Base-by-base conservation (phyloP, 1,139 yeast species). In the Debaryomyces sp. region DNA sequence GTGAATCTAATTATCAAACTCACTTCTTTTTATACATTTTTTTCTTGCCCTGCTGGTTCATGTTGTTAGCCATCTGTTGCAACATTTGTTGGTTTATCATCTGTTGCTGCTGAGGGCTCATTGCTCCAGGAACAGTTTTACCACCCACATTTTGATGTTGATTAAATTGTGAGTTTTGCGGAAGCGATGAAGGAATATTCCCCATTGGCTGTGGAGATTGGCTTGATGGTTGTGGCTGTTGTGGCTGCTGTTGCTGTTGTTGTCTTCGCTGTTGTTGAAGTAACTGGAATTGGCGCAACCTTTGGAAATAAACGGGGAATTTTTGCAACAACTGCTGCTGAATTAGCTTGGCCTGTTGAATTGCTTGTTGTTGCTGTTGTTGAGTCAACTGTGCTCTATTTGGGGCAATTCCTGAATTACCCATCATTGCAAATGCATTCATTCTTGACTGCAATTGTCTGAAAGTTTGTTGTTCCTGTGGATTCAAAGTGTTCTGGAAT, bases 321-420 rank as follows among this genome's bases (percentile, higher is more conserved):
- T 73, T 70, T 52, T 73, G 79, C 4, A 74, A 56, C 48, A 76
- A 61, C 47, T 73, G 78, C 48, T 73, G 80, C 54, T 75, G 80
- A 39, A 73, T 63, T 32, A 67, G 54, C 50, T 74, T 73, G 9
- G 78, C 78, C 53, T 76, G 80, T 48, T 73, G 76, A 21, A 73
- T 57, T 0, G 80, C 80, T 52, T 73, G 78, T 52, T 73, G 79
- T 48, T 75, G 77, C 51, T 76, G 80, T 48, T 73, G 78, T 5
- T 75, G 75, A 3, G 71, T 72, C 48, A 76, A 67, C 48, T 70
- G 71, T 27, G 73, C 70, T 17, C 78, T 67, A 49, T 72, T 75
- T 8, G 80, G 80, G 1, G 80, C 75, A 10, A 73, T 60, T 1
- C 81, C 81, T 10, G 75, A 62, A 50, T 73, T 74, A 12, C 79